Evolutionary conservation across 768 basidiomycete species (phyloP), one percentile per base, ranked within the genome.

Genomic region (Boletus fagicola): DNA sequence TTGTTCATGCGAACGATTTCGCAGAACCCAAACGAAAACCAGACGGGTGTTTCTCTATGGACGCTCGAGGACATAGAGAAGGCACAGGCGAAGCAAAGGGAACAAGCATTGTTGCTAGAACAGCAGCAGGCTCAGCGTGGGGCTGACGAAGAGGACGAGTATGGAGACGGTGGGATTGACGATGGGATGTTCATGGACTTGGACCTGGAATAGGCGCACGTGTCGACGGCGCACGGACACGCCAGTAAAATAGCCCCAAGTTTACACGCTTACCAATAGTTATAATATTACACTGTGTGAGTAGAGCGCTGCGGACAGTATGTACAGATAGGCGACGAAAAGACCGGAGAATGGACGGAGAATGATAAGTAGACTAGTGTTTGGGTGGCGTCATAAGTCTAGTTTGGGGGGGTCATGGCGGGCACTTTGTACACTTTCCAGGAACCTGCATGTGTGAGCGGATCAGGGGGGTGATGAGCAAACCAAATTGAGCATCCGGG

Each of bases 1-100:
- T 77, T 93, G 31, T 99, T 99, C 76, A 95, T 99, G 85, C 86
- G 97, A 9, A 89, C 90, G n/a, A 99, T 99, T 67, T 98, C 96
- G 13, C 97, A 99, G 75, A 96, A 95, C 66, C 91, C 91, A 46
- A 94, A 94, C 61, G 95, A 98, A 74, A 93, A 94, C 66, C 90
- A 92, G 72, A 98, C 95, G 2, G 94, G 95, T 0, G 78, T 98
- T 31, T 95, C 92, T 18, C 77, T 98, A 38, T 99, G 97, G 97
- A 92, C 93, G 20, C 74, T 98, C 38, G 92, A 94, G 65, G 92
- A 98, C 70, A 81, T 99, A 15, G 83, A 92, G 65, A 88, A 86
- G 70, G 87, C 88, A 44, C 94, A 97, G 71, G 81, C 81, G 35
- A 90, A 90, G 67, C 90, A 93, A 63, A 85, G 81, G 69, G 88